Percentiles rank a stretch among this genome's conserved stretches.
Conservation (phyloP, 345 rosid genomes). For the Aquilaria malaccensis region DNA sequence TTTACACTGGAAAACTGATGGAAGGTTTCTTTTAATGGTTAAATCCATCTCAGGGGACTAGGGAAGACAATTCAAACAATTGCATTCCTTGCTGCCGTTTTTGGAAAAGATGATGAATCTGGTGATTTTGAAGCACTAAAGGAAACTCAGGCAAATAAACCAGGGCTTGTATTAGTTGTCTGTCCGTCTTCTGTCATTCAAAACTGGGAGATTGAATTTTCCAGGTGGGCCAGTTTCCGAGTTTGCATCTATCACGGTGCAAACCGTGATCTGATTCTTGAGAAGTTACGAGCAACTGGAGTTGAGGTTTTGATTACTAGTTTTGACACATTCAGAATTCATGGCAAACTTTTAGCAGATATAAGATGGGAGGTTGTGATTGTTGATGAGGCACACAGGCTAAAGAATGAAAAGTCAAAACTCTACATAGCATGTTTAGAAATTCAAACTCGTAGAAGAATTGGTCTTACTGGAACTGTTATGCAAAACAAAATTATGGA, state of each 20-base stretch:
- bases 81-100: slow-evolving; percentile 86
- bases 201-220: slow-evolving; percentile 92
- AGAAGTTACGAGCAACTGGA: slow-evolving; percentile 56
- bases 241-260: slow-evolving; percentile 78
- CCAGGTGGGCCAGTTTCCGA: slow-evolving; percentile 70
- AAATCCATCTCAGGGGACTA: slow-evolving; percentile 53
- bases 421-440: slow-evolving; percentile 66
- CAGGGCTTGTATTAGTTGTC: slow-evolving; percentile 60
- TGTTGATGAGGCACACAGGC: slow-evolving; percentile 90
- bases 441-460: slow-evolving; percentile 50
- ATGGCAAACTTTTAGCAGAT: slow-evolving; percentile 57
- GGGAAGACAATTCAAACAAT: slow-evolving; percentile 97
- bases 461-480: slow-evolving; percentile 88
- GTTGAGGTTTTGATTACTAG: slow-evolving; percentile 78
- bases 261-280: slow-evolving; percentile 64
- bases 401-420: slow-evolving; percentile 90
- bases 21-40: not conserved
- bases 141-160: slow-evolving; percentile 23
- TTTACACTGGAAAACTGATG: not conserved
- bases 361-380: slow-evolving; percentile 79
- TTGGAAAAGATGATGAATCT: slow-evolving; percentile 60
- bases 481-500: slow-evolving; percentile 96
- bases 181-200: slow-evolving; percentile 88
- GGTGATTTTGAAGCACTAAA: slow-evolving; percentile 18
- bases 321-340: slow-evolving; percentile 79